These are phyloP conservation scores for Monosporozyma unispora DNA, from an alignment of 805 yeast species.

Conservation along the genomic window DNA sequence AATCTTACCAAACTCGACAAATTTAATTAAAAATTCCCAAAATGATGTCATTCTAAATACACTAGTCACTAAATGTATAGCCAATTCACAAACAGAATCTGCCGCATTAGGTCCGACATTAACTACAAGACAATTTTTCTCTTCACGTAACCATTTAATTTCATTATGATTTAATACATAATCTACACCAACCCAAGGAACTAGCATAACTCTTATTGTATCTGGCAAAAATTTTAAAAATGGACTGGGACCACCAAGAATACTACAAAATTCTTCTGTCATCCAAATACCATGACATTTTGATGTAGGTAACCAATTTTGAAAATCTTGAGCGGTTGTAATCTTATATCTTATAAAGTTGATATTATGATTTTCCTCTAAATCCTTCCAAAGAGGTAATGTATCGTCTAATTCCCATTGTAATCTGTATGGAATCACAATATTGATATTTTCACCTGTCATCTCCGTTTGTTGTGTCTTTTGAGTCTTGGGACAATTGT, in stretches of 20 bases:
- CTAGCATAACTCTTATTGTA: slow-evolving; percentile 39
- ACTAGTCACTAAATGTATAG: slow-evolving; percentile 47
- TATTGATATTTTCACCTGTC: neutral
- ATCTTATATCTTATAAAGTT: slow-evolving; percentile 34
- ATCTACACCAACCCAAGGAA: slow-evolving; percentile 57
- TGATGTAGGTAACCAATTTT: slow-evolving; percentile 32
- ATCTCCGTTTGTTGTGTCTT: slow-evolving; percentile 12
- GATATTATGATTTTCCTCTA: slow-evolving; percentile 30
- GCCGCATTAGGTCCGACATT: slow-evolving; percentile 55
- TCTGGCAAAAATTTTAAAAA: slow-evolving; percentile 41
- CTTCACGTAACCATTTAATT: slow-evolving; percentile 30
- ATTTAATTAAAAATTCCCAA: slow-evolving; percentile 37
- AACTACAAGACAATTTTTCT: slow-evolving; percentile 44
- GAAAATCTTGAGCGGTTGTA: slow-evolving; percentile 35
- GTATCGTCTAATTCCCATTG: slow-evolving; percentile 39
- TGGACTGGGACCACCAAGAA: slow-evolving; percentile 36
- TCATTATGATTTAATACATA: slow-evolving; percentile 35
- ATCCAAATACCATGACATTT: slow-evolving; percentile 47
- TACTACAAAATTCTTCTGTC: slow-evolving; percentile 42
- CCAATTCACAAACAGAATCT: slow-evolving; percentile 66
- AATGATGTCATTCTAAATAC: slow-evolving; percentile 49
- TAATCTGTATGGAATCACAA: slow-evolving; percentile 26
- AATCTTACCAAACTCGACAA: slow-evolving; percentile 34
- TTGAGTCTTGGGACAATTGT: neutral
- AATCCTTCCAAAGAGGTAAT: slow-evolving; percentile 38